Evolutionary conservation across 768 basidiomycete species (phyloP), one percentile per base, ranked within the genome.

Genomic region (Russula foetens): DNA sequence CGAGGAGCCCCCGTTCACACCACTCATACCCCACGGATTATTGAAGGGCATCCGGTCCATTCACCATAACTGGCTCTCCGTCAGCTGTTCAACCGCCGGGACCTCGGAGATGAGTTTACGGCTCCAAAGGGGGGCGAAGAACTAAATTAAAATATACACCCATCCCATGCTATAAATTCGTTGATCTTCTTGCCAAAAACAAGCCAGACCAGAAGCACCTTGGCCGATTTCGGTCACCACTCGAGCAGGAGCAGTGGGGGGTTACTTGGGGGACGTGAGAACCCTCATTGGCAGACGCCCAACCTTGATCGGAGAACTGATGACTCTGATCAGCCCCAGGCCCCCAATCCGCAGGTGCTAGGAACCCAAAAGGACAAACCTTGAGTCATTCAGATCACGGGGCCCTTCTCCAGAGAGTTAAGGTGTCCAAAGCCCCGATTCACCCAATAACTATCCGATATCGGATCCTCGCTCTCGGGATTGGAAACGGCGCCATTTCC

Each of bases 51-150:
- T n/a, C n/a, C n/a, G n/a, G n/a, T n/a, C n/a, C n/a, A n/a, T n/a
- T n/a, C n/a, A n/a, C n/a, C n/a, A n/a, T n/a, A n/a, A n/a, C n/a
- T n/a, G n/a, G n/a, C n/a, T n/a, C n/a, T n/a, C 31, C 9, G 31
- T 9, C 4, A 33, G 17, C 60, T 53, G n/a, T 56, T 33, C 35
- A 24, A 21, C 43, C 46, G 47, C 45, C 51, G 45, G 56, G 26
- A 39, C 61, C 56, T 62, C 61, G 61, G 61, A 62, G 51, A 58
- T 58, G 61, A 62, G 29, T 43, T 31, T 33, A 11, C 48, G 4
- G 39, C 43, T 24, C 49, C 49, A 51, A 38, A 50, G 33, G 14
- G 43, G 31, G 14, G 21, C 26, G 35, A 61, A 45, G 39, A 44
- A 35, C 23, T 54, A 61, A 61, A 51, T 61, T 56, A 61, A 61